These are phyloP conservation scores for Sporothrix protearum DNA, from an alignment of 2,329 filamentous ascomycete genomes.

Conservation along the genomic window DNA sequence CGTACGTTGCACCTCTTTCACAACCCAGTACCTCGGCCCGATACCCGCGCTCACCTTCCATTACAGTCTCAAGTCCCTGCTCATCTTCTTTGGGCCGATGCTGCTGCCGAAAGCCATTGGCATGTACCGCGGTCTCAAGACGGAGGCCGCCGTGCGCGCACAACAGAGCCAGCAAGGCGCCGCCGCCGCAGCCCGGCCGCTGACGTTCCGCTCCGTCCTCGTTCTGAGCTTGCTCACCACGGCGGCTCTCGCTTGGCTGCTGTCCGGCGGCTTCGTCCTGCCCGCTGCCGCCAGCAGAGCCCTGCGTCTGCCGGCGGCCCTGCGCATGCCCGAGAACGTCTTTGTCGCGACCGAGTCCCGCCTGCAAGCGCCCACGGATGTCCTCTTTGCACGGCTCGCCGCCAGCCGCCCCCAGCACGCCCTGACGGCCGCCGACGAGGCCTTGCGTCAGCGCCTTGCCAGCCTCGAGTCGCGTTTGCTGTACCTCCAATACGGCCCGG, in stretches of 20 bases:
- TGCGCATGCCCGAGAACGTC: conserved; percentile 72
- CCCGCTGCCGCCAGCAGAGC: conserved; percentile 42
- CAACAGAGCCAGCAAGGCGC: conserved; percentile 38
- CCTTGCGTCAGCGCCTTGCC: conserved; percentile 65
- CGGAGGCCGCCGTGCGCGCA: conserved; percentile 42
- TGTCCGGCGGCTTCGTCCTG: conserved; percentile 21
- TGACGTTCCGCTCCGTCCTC: conserved; percentile 55
- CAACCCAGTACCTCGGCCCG: not conserved
- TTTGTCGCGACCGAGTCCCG: conserved; percentile 75
- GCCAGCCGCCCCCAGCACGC: conserved; percentile 46
- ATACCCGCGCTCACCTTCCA: not conserved
- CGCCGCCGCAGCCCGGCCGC: conserved; percentile 49
- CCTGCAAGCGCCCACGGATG: conserved; percentile 78
- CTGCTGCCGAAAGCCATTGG: conserved; percentile 63
- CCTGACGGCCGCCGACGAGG: conserved; percentile 59
- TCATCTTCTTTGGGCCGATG: conserved; percentile 66
- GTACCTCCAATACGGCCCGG: conserved; percentile 79
- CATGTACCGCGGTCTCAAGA: conserved; percentile 58
- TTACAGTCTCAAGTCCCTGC: conserved; percentile 51
- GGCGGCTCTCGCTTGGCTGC: conserved; percentile 21
- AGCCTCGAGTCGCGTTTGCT: conserved; percentile 69
- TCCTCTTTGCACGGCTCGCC: conserved; percentile 74
- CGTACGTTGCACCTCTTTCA: conserved; percentile 40
- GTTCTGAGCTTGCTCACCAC: conserved; percentile 52
- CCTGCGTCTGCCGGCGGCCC: conserved; percentile 54